Evolutionary conservation across 345 rosid genomes (phyloP).

Genomic region (Euphorbia lathyris): DNA sequence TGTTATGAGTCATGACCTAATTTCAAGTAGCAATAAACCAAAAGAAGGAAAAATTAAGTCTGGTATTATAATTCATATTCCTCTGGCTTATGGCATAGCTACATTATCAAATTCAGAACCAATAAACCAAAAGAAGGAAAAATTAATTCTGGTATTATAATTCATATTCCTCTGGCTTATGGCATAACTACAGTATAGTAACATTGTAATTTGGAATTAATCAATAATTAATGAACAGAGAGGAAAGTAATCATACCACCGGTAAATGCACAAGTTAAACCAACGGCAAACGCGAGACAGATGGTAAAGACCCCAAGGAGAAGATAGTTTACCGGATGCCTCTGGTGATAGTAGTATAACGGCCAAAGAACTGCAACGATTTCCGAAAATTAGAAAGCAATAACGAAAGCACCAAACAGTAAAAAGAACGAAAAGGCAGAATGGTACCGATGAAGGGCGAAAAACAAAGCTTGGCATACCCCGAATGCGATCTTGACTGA

Average conservation of each 20-base stretch:
- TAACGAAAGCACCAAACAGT: neutral
- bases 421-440: neutral
- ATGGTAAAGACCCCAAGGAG: slow-evolving; percentile 75
- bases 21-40: neutral
- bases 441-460: slow-evolving; percentile 70
- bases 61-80: too few species aligned
- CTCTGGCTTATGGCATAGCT: neutral
- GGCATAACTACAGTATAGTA: neutral
- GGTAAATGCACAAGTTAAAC: slow-evolving; percentile 87
- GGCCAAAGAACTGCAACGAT: slow-evolving; percentile 69
- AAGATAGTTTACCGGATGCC: slow-evolving; percentile 80
- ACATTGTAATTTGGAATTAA: neutral
- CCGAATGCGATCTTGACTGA: too few species aligned
- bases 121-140: neutral
- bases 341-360: slow-evolving; percentile 75
- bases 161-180: neutral
- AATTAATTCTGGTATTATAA: too few species aligned
- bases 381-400: neutral
- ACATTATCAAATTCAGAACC: neutral
- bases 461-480: too few species aligned
- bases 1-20: too few species aligned
- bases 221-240: neutral
- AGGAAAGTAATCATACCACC: slow-evolving; percentile 37
- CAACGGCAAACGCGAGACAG: slow-evolving; percentile 67
- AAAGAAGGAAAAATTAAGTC: too few species aligned